A percentile compares a stretch with the other conserved stretches of the same genome.
Conservation (phyloP, 352 stramenopile species). For the Phytophthora sansomeana region DNA sequence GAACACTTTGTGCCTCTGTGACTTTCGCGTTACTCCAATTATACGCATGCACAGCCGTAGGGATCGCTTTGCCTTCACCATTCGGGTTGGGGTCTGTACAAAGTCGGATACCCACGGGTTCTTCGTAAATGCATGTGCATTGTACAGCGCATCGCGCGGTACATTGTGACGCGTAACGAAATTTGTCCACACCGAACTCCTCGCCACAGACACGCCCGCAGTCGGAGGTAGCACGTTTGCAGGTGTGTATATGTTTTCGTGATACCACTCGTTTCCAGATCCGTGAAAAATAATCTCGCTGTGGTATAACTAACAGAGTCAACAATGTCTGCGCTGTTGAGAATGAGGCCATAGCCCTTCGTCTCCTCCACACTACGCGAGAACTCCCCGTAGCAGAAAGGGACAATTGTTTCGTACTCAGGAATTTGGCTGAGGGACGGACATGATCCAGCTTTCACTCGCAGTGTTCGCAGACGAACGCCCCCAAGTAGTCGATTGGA, state of each 20-base stretch:
- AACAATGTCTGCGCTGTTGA: slow-evolving; percentile 64
- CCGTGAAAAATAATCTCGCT: slow-evolving; percentile 58
- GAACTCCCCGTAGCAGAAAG: slow-evolving; percentile 72
- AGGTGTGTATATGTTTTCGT: slow-evolving; percentile 62
- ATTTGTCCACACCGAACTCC: slow-evolving; percentile 64
- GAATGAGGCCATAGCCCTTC: slow-evolving; percentile 59
- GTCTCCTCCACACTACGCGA: slow-evolving; percentile 43
- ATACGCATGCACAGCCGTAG: slow-evolving; percentile 55
- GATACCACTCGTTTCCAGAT: slow-evolving; percentile 23
- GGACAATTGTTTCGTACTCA: slow-evolving; percentile 66
- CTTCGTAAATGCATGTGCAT: slow-evolving; percentile 79
- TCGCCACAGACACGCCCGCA: slow-evolving; percentile 55
- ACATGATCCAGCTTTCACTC: slow-evolving; percentile 64
- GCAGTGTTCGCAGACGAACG: slow-evolving; percentile 63
- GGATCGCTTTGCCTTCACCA: slow-evolving; percentile 38
- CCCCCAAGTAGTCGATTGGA: slow-evolving; percentile 64
- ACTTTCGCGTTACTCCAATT: slow-evolving; percentile 53
- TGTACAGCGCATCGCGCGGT: slow-evolving; percentile 51
- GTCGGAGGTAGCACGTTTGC: slow-evolving; percentile 60
- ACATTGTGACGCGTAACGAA: slow-evolving; percentile 58
- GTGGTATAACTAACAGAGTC: slow-evolving; percentile 52
- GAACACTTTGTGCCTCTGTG: slow-evolving; percentile 29
- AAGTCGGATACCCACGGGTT: slow-evolving; percentile 52
- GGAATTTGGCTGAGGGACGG: slow-evolving; percentile 54
- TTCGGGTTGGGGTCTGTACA: slow-evolving; percentile 65